phyloP scores from a whole-genome alignment of 1,139 yeast genomes.

The Saccharomyces hybrid region DNA sequence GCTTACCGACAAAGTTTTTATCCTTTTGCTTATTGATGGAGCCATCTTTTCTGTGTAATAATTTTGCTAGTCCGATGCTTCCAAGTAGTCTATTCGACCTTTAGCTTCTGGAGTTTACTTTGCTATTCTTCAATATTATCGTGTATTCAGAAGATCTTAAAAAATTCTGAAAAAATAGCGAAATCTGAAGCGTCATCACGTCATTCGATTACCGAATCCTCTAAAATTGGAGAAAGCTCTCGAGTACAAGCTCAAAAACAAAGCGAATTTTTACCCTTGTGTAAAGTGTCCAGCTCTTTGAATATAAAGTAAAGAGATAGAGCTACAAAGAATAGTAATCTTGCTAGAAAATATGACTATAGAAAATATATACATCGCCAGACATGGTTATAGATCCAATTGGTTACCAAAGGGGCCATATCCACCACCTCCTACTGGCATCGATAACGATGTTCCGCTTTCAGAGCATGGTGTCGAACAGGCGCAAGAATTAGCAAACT shows the following conservation, averaged over 20 bases:
- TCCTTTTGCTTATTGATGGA: slow-evolving; percentile 24
- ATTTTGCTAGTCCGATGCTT: slow-evolving; percentile 5
- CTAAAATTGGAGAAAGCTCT: neutral
- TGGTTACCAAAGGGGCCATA: slow-evolving; percentile 67
- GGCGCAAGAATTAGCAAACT: slow-evolving; percentile 62
- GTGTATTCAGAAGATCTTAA: neutral
- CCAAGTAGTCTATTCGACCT: neutral
- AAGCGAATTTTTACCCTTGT: too few species aligned
- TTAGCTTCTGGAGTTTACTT: neutral
- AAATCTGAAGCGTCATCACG: neutral
- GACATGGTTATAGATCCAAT: slow-evolving; percentile 73
- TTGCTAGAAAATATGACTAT: slow-evolving; percentile 19
- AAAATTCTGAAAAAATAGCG: neutral
- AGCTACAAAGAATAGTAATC: neutral
- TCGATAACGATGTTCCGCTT: slow-evolving; percentile 70
- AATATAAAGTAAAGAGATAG: neutral
- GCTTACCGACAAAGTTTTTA: slow-evolving; percentile 64
- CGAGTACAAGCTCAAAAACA: neutral
- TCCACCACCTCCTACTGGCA: slow-evolving; percentile 70
- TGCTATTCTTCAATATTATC: neutral
- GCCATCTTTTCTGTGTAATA: slow-evolving; percentile 20
- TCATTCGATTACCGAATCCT: neutral
- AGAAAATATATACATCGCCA: slow-evolving; percentile 34
- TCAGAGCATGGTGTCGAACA: slow-evolving; percentile 75
- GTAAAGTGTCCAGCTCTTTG: neutral